Percentiles rank a stretch among this genome's conserved stretches.
Evolutionary conservation across 306 rosid genomes (phyloP).

Genomic region (Fagus crenata): DNA sequence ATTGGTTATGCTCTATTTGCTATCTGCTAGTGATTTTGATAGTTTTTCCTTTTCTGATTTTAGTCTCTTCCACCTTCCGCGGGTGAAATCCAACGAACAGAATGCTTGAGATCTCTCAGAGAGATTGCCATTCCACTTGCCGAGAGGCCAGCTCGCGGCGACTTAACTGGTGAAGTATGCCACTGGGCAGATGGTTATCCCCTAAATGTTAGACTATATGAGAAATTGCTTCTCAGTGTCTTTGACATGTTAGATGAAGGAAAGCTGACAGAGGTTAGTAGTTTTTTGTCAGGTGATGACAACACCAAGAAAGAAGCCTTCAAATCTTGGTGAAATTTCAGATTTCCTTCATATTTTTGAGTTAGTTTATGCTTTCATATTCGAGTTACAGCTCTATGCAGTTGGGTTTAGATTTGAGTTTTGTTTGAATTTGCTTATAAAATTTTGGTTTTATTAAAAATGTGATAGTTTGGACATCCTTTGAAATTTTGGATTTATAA

Average conservation of each 20-base stretch:
- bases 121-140: conserved; percentile 83
- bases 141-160: conserved; percentile 98
- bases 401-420: not conserved
- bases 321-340: conserved; percentile 18
- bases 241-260: conserved; percentile 98
- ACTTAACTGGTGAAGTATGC: conserved; percentile 97
- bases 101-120: conserved; percentile 84
- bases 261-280: conserved; percentile 86
- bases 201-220: conserved; percentile 83
- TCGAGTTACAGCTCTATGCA: conserved; percentile 12
- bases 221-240: conserved; percentile 87
- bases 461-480: not conserved
- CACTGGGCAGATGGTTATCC: conserved; percentile 99
- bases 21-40: not conserved
- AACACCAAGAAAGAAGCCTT: conserved; percentile 23
- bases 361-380: not conserved
- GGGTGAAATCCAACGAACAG: conserved; percentile 92
- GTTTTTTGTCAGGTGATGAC: conserved; percentile 32
- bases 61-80: conserved; percentile 82
- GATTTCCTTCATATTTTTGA: not conserved
- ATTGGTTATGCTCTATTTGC: not conserved
- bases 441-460: not conserved
- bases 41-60: conserved; percentile 29
- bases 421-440: not conserved
- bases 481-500: not conserved